Evolutionary conservation across 2,329 filamentous ascomycete species (phyloP), one percentile per base, ranked within the genome.

Genomic region (Tolypocladium cylindrosporum): DNA sequence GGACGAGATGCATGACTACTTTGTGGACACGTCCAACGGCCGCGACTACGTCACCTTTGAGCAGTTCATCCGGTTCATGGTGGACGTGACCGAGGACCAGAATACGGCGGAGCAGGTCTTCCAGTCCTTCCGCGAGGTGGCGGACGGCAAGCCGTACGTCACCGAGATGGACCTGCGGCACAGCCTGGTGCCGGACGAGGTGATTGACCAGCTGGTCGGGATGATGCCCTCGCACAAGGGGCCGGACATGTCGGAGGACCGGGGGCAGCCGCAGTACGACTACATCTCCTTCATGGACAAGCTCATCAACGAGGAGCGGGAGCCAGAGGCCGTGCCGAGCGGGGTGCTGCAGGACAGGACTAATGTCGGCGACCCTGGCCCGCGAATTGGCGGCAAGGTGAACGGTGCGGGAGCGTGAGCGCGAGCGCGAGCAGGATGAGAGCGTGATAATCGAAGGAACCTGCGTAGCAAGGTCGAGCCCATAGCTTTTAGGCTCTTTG

Each of bases 11-110:
- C 93, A 97, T 71, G 87, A 93, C 56, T 93, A 93, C 66, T 99
- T 97, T 74, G 69, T 88, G 55, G 89, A 93, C 57, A 95, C 92
- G n/a, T 92, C 90, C 62, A 85, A 83, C 42, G 91, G 85, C 41
- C 83, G 79, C 63, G 88, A 87, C 72, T 84, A 88, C 63, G 94
- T 99, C 55, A 94, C 90, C 5, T 99, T 99, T 69, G 94, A 99
- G 76, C 93, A 97, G 74, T 99, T 99, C 70, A 99, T 99, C 71
- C 87, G 90, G 43, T 99, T 99, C 80, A 99, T 99, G 94, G 94
- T 99, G 54, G 91, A 96, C 65, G 94, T 97, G 55, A 99, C 94
- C 14, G 94, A 99, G 74, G 94, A 99, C 70, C 94, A 99, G 75
- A 97, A 99, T 72, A 97, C 92, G 4, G 94, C 94, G 14, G 94